Evolutionary conservation across 2,329 filamentous ascomycete species (phyloP), one percentile per base, ranked within the genome.

Genomic region (Ascochyta rabiei): DNA sequence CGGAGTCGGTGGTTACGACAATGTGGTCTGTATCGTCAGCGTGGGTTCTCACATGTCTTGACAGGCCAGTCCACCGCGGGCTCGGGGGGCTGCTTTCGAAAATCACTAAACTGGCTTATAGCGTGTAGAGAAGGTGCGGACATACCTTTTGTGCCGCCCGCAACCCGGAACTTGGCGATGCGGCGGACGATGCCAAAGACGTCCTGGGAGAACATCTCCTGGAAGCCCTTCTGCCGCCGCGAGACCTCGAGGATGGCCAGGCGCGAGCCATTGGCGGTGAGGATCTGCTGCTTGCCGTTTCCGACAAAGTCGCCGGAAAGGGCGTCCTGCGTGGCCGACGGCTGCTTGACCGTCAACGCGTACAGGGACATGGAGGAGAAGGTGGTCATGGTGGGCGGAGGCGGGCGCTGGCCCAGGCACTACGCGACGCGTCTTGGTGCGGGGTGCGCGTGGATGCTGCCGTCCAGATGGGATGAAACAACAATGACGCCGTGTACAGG

Each of bases 311-410:
- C 93, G 67, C 95, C 96, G 56, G 96, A 84, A 63, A 97, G 89
- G 61, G 95, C 93, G 78, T 96, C 89, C 45, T 89, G 92, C 70
- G 96, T 87, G 56, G 91, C 89, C 64, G 92, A 93, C 30, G 95
- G 91, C 67, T 91, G 89, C 79, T 97, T 92, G 71, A 99, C 88
- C 66, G 95, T 98, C 80, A 99, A 84, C 71, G 91, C 95, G 81
- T 99, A 99, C 80, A 99, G 88, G 77, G 97, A 97, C 91, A 97
- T 96, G 76, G 93, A 93, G 64, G 93, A 97, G 59, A 93, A 97
- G 75, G 93, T 96, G 81, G 95, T 93, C 95, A 98, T 98, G 75
- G 56, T 81, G 79, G 75, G 73, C 68, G 57, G 56, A 56, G 63
- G 69, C 56, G 72, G 70, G 69, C 72, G 55, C 64, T 48, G 59